Evolutionary conservation across 2,329 filamentous ascomycete species (phyloP).

Genomic region (Ramichloridium luteum): DNA sequence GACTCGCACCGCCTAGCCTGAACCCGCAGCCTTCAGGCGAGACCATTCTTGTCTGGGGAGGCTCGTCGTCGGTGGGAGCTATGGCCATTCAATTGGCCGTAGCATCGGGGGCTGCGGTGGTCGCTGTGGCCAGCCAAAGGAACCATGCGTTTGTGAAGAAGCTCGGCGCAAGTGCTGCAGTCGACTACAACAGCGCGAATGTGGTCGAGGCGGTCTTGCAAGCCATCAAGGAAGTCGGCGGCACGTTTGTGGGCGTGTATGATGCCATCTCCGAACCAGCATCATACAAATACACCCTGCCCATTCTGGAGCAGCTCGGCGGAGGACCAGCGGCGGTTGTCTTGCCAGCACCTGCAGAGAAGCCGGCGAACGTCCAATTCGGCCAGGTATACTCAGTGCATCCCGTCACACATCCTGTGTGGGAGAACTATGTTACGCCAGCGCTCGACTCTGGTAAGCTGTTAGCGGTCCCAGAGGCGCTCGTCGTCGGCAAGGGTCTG

Average conservation of each 20-base stretch:
- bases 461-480: constrained; percentile 24
- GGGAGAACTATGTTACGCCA: constrained; percentile 18
- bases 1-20: constrained; percentile 27
- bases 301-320: constrained; percentile 21
- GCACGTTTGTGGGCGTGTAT: constrained; percentile 30
- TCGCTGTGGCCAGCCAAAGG: constrained; percentile 22
- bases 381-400: constrained; percentile 19
- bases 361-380: constrained; percentile 18
- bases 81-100: constrained; percentile 25
- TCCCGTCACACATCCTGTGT: constrained; percentile 16
- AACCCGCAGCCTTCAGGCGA: constrained; percentile 22
- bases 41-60: constrained; percentile 29
- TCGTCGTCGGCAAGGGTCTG: constrained; percentile 28
- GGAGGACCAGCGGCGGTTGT: constrained; percentile 13
- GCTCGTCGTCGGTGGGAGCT: constrained; percentile 25
- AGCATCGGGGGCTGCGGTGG: constrained; percentile 25
- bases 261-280: constrained; percentile 24
- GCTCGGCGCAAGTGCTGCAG: constrained; percentile 20
- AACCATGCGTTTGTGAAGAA: constrained; percentile 24
- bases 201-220: constrained; percentile 27
- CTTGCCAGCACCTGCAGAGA: too few species aligned
- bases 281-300: constrained; percentile 15
- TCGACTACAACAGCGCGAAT: constrained; percentile 24
- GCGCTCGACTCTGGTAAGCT: constrained; percentile 26
- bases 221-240: constrained; percentile 26